Evolutionary conservation across 2,329 filamentous ascomycete species (phyloP), one percentile per base, ranked within the genome.

Genomic region (Seiridium cupressi): DNA sequence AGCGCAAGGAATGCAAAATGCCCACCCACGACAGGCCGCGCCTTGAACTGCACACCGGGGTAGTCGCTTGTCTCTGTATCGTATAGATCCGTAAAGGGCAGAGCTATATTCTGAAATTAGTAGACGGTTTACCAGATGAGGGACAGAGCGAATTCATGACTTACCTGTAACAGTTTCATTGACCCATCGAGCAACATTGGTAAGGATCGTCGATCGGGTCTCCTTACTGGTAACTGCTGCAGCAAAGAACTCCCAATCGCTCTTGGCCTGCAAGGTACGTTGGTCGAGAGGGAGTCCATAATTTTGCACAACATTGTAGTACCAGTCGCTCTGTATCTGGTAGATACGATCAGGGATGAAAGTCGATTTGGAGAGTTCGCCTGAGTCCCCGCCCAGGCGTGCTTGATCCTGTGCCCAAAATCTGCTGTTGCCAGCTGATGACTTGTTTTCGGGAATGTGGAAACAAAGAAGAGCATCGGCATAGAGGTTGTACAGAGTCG

Each of bases 181-280:
- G 61, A 96, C 80, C 92, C 92, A 96, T 59, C 78, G 79, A 1
- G 91, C 90, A 46, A 95, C 89, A 18, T 86, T 84, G 61, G 91
- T 82, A 42, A 95, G 77, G 55, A 96, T 92, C 71, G 90, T 85
- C 3, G 82, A 81, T 58, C 92, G 83, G 1, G 90, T 89, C 60
- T 81, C 76, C 70, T 84, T 84, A 66, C 86, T 87, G 3, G 91
- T 85, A 4, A 96, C 89, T 1, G 92, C 90, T 51, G 92, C 92
- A 0, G 91, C 90, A 73, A 95, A 93, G 72, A 96, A 93, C 68
- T 95, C 89, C 92, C 92, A 96, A 75, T 96, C 92, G 36, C 89
- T 92, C 76, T 96, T 96, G 40, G 91, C 89, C 74, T 95, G 95
- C 3, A 94, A 74, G 73, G 95, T 91, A 48, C 92, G 85, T 65